Percentiles rank a stretch among this genome's conserved stretches.
Evolutionary conservation across 495 filamentous ascomycete genomes (phyloP).

Genomic region (Staphylotrichum longicolle): DNA sequence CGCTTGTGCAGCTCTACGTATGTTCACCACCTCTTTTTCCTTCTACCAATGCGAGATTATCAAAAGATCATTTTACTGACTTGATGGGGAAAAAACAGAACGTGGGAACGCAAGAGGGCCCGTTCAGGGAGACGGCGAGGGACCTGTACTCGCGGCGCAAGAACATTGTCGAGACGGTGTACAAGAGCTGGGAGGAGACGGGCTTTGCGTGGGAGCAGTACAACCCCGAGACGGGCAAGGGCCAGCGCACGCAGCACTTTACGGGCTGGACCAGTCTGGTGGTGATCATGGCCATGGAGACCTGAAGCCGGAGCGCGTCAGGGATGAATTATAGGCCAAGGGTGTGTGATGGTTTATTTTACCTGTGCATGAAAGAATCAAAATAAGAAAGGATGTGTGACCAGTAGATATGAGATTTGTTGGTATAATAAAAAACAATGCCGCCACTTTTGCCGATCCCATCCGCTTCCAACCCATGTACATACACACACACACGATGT

Average conservation of each 20-base stretch:
- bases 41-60: not conserved
- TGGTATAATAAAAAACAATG: not conserved
- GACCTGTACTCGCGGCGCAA: slow-evolving; percentile 70
- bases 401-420: not conserved
- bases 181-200: slow-evolving; percentile 79
- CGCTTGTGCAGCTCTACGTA: slow-evolving; percentile 78
- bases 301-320: slow-evolving; percentile 24
- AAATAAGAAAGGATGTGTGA: not conserved
- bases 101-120: slow-evolving; percentile 56
- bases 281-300: slow-evolving; percentile 88
- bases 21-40: slow-evolving; percentile 35
- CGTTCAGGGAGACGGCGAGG: slow-evolving; percentile 66
- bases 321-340: slow-evolving; percentile 37
- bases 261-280: slow-evolving; percentile 97
- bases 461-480: not conserved
- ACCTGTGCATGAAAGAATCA: not conserved
- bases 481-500: not conserved
- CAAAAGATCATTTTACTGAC: no score
- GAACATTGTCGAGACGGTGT: slow-evolving; percentile 89
- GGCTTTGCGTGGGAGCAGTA: slow-evolving; percentile 99
- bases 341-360: no score
- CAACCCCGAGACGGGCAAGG: slow-evolving; percentile 85
- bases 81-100: slow-evolving; percentile 40
- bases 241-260: slow-evolving; percentile 96
- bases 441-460: slow-evolving; percentile 1